Percentiles rank a stretch among this genome's conserved stretches.
phyloP scores from a whole-genome alignment of 1,284 basidiomycete genomes.

The Trichosporon coremiiforme region DNA sequence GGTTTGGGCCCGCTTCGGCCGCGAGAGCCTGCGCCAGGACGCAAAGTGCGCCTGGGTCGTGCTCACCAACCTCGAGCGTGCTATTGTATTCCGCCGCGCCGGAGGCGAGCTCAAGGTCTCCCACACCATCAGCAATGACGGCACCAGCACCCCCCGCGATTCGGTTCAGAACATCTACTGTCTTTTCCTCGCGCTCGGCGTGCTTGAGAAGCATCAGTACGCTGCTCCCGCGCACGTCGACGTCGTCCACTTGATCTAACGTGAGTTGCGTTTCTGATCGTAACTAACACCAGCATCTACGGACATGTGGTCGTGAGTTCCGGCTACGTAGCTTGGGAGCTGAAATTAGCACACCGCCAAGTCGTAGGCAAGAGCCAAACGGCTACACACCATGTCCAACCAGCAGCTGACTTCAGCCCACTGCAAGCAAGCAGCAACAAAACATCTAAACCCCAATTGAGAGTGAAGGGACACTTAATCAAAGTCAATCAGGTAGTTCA shows the following conservation, averaged over 20 bases:
- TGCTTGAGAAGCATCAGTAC: conserved; percentile 33
- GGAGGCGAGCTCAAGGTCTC: conserved; percentile 26
- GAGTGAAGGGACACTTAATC: too few relatives aligned
- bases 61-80: conserved; percentile 29
- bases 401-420: too few relatives aligned
- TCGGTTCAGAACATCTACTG: conserved; percentile 32
- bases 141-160: conserved; percentile 27
- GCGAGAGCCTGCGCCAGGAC: conserved; percentile 23
- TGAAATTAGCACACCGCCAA: too few relatives aligned
- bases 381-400: too few relatives aligned
- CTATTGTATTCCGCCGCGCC: conserved; percentile 31
- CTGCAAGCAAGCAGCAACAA: background rate
- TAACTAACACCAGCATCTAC: too few relatives aligned
- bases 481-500: too few relatives aligned
- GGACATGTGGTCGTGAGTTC: too few relatives aligned
- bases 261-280: background rate
- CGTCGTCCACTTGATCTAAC: conserved; percentile 22
- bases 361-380: too few relatives aligned
- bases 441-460: background rate
- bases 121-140: conserved; percentile 25
- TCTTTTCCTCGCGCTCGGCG: conserved; percentile 26
- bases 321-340: too few relatives aligned
- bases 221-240: conserved; percentile 21
- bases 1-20: conserved; percentile 31
- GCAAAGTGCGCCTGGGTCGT: conserved; percentile 25